Conservation (phyloP, 2,329 filamentous ascomycete genomes). For the Juglanconis oblonga region DNA sequence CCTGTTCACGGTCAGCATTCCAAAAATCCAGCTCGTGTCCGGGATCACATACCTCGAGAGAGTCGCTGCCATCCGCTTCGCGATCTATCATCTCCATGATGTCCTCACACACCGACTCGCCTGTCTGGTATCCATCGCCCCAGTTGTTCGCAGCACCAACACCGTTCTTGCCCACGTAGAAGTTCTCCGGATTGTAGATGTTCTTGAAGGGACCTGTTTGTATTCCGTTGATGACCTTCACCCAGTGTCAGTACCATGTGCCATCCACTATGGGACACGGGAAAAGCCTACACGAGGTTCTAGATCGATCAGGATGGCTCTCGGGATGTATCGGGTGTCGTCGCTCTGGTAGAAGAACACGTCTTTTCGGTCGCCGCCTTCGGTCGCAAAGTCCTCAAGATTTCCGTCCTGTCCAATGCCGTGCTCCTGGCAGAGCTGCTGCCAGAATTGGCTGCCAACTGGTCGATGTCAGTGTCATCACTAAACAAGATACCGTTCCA, state of each 20-base stretch:
- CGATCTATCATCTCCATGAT: slow-evolving; percentile 99
- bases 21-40: not conserved
- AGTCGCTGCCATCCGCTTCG: slow-evolving; percentile 96
- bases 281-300: slow-evolving; percentile 72
- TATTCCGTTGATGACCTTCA: slow-evolving; percentile 79
- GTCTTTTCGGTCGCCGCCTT: slow-evolving; percentile 96
- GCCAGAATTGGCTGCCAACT: slow-evolving; percentile 99
- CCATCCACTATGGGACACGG: not conserved
- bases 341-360: slow-evolving; percentile 99
- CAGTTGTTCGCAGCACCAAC: slow-evolving; percentile 96
- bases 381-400: slow-evolving; percentile 94
- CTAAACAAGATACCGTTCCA: slow-evolving; percentile 13
- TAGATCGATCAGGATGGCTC: slow-evolving; percentile 91
- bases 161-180: slow-evolving; percentile 92
- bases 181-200: slow-evolving; percentile 99
- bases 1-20: slow-evolving; percentile 44
- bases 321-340: slow-evolving; percentile 95
- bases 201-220: slow-evolving; percentile 94
- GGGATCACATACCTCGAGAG: slow-evolving; percentile 66
- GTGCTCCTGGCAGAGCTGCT: slow-evolving; percentile 96
- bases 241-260: not conserved
- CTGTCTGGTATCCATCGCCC: slow-evolving; percentile 93
- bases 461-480: slow-evolving; percentile 30
- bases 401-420: slow-evolving; percentile 98
- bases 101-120: slow-evolving; percentile 89